A percentile compares a stretch with the other conserved stretches of the same genome.
Conservation (phyloP, 352 stramenopile species). For the Thalassiosira hispida region DNA sequence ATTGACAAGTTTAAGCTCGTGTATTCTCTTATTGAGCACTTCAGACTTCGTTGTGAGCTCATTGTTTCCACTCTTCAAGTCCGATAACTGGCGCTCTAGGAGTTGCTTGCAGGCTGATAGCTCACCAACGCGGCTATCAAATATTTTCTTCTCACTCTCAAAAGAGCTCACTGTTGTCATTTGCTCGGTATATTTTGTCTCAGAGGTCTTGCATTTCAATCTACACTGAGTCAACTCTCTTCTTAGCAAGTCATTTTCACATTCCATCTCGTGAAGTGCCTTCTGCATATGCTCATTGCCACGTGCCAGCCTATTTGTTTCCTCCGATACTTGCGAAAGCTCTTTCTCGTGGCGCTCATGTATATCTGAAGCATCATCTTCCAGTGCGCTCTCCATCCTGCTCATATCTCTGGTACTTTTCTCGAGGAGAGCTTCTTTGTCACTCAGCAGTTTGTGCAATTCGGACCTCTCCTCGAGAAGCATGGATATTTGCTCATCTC, state of each 20-base stretch:
- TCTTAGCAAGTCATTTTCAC: slow-evolving; percentile 16
- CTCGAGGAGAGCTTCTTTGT: slow-evolving; percentile 13
- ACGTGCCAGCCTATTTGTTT: not conserved
- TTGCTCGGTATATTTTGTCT: slow-evolving; percentile 7
- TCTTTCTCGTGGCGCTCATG: not conserved
- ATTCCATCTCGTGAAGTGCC: slow-evolving; percentile 1
- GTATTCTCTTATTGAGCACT: slow-evolving; percentile 5
- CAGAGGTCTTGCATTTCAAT: slow-evolving; percentile 11
- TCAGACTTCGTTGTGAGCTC: slow-evolving; percentile 13
- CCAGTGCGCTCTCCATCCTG: slow-evolving; percentile 9
- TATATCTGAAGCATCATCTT: slow-evolving; percentile 11
- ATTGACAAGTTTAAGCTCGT: slow-evolving; percentile 19
- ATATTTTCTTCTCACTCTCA: slow-evolving; percentile 15
- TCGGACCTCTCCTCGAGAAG: slow-evolving; percentile 9
- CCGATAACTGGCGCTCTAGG: slow-evolving; percentile 22
- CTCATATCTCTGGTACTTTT: slow-evolving; percentile 1
- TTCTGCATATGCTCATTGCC: slow-evolving; percentile 22
- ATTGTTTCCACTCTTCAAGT: slow-evolving; percentile 22
- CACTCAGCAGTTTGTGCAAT: slow-evolving; percentile 15
- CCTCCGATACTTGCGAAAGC: slow-evolving; percentile 7
- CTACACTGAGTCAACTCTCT: slow-evolving; percentile 13
- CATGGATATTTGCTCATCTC: slow-evolving; percentile 18
- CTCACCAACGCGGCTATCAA: slow-evolving; percentile 22
- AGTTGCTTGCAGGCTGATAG: slow-evolving; percentile 36
- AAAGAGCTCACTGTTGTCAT: not conserved